Base-by-base conservation (phyloP, 1,284 basidiomycete genomes). In the Ceratorhiza oryzae-sativae region DNA sequence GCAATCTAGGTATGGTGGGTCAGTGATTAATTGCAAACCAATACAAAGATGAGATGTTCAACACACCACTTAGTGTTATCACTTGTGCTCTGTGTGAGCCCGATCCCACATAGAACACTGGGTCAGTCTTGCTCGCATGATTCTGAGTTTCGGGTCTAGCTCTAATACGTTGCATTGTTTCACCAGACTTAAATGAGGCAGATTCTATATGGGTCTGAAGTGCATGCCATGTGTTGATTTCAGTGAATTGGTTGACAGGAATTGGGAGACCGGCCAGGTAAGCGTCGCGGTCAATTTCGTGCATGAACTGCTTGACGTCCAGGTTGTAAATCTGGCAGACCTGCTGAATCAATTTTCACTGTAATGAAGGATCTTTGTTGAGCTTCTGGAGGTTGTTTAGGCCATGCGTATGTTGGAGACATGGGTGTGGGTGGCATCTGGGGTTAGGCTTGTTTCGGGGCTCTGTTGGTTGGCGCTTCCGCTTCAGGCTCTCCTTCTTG, bases 381-480 rank as follows among this genome's bases (percentile, higher is more conserved):
- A 48, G 10, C 6, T 34, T 62, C 27, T 62, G 60, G 2, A 62
- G 45, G 9, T 48, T 30, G 25, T n/a, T 32, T 15, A 62, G 3
- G 1, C 27, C 59, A 23, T 61, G 59, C 25, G 59, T 61, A 20
- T 27, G 3, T n/a, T 48, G 34, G 60, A 12, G 48, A 39, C 60
- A 45, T 62, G 42, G 60, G 6, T 30, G 60, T 32, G 60, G 60
- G 2, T 45, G 45, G 10, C 6, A 34, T 48, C 60, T 62, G 1
- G 42, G 60, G 25, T 34, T 48, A 5, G 25, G 25, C 1, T 62
- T 30, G n/a, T 62, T 23, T 23, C 8, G 27, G n/a, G n/a, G n/a
- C n/a, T n/a, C n/a, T n/a, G 27, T 42, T 9, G 30, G 20, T 25
- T 32, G 42, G 60, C 60, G 60, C 60, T 62, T 62, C 60, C 60